Evolutionary conservation across 2,329 filamentous ascomycete genomes (phyloP), one percentile per base, ranked within the genome.

Genomic region (Fusarium cicatricum): DNA sequence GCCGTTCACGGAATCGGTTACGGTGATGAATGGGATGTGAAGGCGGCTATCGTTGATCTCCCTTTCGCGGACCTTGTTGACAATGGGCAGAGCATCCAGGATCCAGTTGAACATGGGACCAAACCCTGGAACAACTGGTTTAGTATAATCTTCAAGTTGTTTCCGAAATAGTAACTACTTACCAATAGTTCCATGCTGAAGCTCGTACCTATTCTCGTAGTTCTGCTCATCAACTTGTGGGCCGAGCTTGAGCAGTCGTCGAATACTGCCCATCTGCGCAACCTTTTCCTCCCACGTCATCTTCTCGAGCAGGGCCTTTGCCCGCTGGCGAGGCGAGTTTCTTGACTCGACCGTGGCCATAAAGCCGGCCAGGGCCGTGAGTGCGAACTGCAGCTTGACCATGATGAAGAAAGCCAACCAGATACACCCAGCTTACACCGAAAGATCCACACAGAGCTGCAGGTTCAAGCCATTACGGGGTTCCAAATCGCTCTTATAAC

Each of bases 31-130:
- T 6, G 62, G 60, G 11, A 64, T 64, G 11, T 53, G 48, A 11
- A 62, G 58, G 19, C 58, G 52, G 11, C 54, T 62, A 2, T 51
- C 19, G 11, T 59, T 57, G 43, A 62, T 62, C 29, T 63, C 48
- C 32, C 37, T 50, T 15, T 54, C 44, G 17, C 62, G 67, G 5
- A 70, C 40, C 6, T 63, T 51, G 39, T 70, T 71, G 23, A 67
- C 60, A 1, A 70, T 38, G 2, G 69, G 69, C 10, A 73, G 26
- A 5, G 69, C 62, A 38, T 71, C 64, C 21, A 68, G 36, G 1
- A 68, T 66, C 44, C 69, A 70, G 26, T 73, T 73, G 15, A 66
- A 64, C 40, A 70, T 68, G 3, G 61, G 49, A 9, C 70, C 70
- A 34, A 68, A 69, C 2, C 67, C 68, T 72, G n/a, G 5, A 16